These are phyloP conservation scores for Filosporella fistucella DNA, from an alignment of 495 filamentous ascomycete species.

Conservation along the genomic window DNA sequence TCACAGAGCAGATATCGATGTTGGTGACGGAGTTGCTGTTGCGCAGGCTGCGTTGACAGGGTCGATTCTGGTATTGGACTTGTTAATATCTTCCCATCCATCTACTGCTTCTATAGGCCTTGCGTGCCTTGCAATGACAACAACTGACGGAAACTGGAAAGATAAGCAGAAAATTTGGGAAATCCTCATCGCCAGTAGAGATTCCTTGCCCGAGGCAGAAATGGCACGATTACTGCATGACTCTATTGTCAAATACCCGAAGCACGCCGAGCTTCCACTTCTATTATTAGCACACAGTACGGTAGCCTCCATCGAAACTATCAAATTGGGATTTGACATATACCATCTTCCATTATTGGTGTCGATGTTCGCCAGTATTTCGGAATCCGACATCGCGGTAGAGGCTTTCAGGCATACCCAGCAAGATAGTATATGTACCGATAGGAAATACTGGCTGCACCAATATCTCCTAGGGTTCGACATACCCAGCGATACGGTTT, in stretches of 20 bases:
- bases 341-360: slow-evolving; percentile 1
- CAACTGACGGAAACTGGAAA: slow-evolving; percentile 1
- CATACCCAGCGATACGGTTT: slow-evolving; percentile 5
- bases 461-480: slow-evolving; percentile 2
- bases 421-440: not conserved
- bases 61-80: too few species aligned
- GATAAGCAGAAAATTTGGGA: slow-evolving; percentile 8
- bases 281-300: slow-evolving; percentile 5
- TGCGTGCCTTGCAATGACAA: slow-evolving; percentile 8
- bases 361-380: slow-evolving; percentile 1
- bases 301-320: slow-evolving; percentile 4
- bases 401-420: slow-evolving; percentile 5
- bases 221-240: slow-evolving; percentile 5
- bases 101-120: not conserved
- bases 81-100: too few species aligned
- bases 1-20: slow-evolving; percentile 11
- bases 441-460: slow-evolving; percentile 10
- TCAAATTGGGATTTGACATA: not conserved
- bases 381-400: not conserved
- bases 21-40: too few species aligned
- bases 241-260: not conserved
- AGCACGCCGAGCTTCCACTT: slow-evolving; percentile 2
- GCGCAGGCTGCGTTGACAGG: too few species aligned
- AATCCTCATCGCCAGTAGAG: not conserved
- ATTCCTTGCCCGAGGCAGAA: not conserved